Conservation (phyloP, 2,329 filamentous ascomycete species). For the Biscogniauxia mediterranea region DNA sequence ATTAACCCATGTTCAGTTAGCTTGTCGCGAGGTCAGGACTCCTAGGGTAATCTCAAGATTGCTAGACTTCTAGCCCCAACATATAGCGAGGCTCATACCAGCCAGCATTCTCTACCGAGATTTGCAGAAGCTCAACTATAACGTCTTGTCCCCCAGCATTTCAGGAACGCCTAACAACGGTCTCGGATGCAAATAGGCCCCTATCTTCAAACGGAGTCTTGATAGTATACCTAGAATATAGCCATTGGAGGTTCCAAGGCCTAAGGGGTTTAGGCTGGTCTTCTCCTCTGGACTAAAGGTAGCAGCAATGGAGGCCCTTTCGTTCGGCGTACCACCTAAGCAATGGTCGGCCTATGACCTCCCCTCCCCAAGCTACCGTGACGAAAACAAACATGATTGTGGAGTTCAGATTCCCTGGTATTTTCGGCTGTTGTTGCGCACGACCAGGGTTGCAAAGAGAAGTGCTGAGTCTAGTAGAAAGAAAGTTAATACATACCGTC, state of each 20-base stretch:
- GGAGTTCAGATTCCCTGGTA: not conserved
- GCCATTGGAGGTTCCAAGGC: not conserved
- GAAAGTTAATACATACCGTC: slow-evolving; percentile 55
- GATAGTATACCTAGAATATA: not conserved
- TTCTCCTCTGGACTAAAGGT: not conserved
- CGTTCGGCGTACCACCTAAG: not conserved
- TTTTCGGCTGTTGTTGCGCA: not conserved
- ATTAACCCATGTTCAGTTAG: not conserved
- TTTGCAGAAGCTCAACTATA: not conserved
- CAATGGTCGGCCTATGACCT: not conserved
- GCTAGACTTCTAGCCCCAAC: not conserved
- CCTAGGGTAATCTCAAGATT: not conserved
- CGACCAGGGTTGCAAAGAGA: slow-evolving; percentile 3
- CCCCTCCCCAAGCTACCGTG: not conserved
- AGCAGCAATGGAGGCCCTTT: not conserved
- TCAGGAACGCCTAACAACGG: not conserved
- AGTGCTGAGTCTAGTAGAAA: slow-evolving; percentile 14
- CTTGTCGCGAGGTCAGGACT: not conserved
- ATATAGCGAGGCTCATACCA: not conserved
- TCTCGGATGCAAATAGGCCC: not conserved
- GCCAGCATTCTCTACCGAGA: not conserved
- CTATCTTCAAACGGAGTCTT: not conserved
- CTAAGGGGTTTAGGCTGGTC: not conserved
- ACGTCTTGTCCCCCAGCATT: not conserved
- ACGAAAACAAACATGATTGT: not conserved